phyloP scores from a whole-genome alignment of 2,329 filamentous ascomycete species.

The Arthrobotrys pseudoclavata region DNA sequence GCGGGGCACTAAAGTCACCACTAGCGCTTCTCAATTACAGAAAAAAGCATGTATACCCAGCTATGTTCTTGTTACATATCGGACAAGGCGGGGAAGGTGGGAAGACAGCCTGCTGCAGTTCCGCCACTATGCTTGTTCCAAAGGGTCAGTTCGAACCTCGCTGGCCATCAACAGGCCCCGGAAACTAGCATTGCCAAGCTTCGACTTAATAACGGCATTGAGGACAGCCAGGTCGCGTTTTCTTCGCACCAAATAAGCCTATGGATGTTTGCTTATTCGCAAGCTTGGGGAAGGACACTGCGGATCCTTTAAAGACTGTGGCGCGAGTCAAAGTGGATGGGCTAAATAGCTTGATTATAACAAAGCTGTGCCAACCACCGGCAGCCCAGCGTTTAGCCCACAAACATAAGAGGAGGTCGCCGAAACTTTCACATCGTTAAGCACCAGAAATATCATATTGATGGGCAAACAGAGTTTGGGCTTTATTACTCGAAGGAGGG shows the following conservation, averaged over 20 bases:
- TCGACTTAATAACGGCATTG: conserved; percentile 20
- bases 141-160: conserved; percentile 21
- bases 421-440: neutral
- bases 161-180: conserved; percentile 23
- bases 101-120: conserved; percentile 22
- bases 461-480: conserved; percentile 11
- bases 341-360: conserved; percentile 1
- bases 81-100: conserved; percentile 44
- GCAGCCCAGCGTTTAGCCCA: conserved; percentile 7
- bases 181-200: conserved; percentile 11
- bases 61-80: conserved; percentile 25
- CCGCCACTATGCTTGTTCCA: conserved; percentile 20
- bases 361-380: conserved; percentile 19
- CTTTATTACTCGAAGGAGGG: neutral
- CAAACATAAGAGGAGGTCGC: conserved; percentile 6
- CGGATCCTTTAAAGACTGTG: neutral
- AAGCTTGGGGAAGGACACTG: neutral
- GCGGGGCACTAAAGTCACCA: conserved; percentile 20
- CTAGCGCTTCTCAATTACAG: conserved; percentile 12
- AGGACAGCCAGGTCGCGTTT: neutral
- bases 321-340: neutral
- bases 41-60: conserved; percentile 43
- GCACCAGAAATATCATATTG: conserved; percentile 1
- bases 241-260: conserved; percentile 3
- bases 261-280: conserved; percentile 22